These are phyloP conservation scores for Kazachstania kunashirensis DNA, from an alignment of 805 yeast genomes.

Conservation along the genomic window DNA sequence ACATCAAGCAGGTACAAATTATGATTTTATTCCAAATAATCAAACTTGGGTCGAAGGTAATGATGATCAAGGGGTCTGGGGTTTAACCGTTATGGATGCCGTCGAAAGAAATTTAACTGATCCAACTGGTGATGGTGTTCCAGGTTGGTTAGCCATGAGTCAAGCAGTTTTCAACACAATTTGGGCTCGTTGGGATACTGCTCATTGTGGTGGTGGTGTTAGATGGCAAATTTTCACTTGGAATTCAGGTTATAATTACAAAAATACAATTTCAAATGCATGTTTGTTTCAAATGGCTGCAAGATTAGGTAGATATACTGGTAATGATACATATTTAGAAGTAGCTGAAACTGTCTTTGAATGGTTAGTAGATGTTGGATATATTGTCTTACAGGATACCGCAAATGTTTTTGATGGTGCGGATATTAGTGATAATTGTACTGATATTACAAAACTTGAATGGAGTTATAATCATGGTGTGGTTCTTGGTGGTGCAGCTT, in stretches of 20 bases:
- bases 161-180: slow-evolving; percentile 51
- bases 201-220: slow-evolving; percentile 50
- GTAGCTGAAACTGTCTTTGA: slow-evolving; percentile 47
- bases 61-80: slow-evolving; percentile 69
- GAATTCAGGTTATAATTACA: slow-evolving; percentile 53
- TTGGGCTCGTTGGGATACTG: slow-evolving; percentile 49
- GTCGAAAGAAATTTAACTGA: slow-evolving; percentile 49
- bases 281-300: slow-evolving; percentile 55
- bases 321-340: slow-evolving; percentile 40
- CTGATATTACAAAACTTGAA: slow-evolving; percentile 40
- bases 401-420: slow-evolving; percentile 70
- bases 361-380: slow-evolving; percentile 45
- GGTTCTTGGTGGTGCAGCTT: slow-evolving; percentile 58
- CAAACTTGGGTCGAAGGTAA: slow-evolving; percentile 63
- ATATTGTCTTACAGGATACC: slow-evolving; percentile 43
- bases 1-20: slow-evolving; percentile 35
- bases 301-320: slow-evolving; percentile 49
- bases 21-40: slow-evolving; percentile 51
- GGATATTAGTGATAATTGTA: slow-evolving; percentile 46
- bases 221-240: slow-evolving; percentile 62
- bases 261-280: slow-evolving; percentile 57
- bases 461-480: slow-evolving; percentile 72
- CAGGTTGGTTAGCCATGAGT: slow-evolving; percentile 46
- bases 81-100: slow-evolving; percentile 51
- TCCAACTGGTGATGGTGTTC: slow-evolving; percentile 31